Conservation (phyloP, 1,139 yeast genomes). For the Candida sp. region DNA sequence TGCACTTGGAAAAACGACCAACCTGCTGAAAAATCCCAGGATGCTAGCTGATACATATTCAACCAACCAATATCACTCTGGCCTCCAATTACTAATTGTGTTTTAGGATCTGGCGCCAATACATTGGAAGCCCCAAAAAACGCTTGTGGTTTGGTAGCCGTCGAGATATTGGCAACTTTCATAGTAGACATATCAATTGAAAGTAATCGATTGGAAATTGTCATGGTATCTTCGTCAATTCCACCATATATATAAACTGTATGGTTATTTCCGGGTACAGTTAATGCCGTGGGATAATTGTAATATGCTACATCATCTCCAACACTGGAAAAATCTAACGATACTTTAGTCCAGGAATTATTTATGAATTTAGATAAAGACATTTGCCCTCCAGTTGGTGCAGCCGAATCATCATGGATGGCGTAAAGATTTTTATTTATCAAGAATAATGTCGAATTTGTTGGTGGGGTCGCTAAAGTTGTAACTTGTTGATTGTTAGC, state of each 20-base stretch:
- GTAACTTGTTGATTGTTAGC: conserved; percentile 18
- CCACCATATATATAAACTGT: conserved; percentile 43
- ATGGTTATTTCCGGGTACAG: conserved; percentile 19
- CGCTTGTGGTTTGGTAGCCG: conserved; percentile 41
- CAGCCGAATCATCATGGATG: conserved; percentile 11
- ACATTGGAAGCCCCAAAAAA: conserved; percentile 41
- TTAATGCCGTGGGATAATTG: conserved; percentile 25
- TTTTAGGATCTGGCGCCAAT: conserved; percentile 37
- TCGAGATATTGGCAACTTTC: conserved; percentile 31
- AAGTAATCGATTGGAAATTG: conserved; percentile 26
- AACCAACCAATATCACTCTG: conserved; percentile 39
- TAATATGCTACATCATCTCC: conserved; percentile 26
- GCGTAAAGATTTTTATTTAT: conserved; percentile 30
- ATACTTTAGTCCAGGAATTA: conserved; percentile 21
- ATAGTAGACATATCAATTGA: conserved; percentile 26
- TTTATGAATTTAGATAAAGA: conserved; percentile 1
- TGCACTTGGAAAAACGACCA: conserved; percentile 35
- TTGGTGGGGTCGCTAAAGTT: conserved; percentile 28
- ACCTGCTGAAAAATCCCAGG: conserved; percentile 43
- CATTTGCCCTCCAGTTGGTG: conserved; percentile 18
- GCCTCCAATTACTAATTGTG: conserved; percentile 41
- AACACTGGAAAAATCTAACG: conserved; percentile 12
- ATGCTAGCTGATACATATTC: conserved; percentile 44
- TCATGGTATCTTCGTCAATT: conserved; percentile 13
- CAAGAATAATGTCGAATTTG: conserved; percentile 28